Percentiles rank a stretch among this genome's conserved stretches.
phyloP scores from a whole-genome alignment of 2,329 filamentous ascomycete species.

The Aspergillus caelatus region DNA sequence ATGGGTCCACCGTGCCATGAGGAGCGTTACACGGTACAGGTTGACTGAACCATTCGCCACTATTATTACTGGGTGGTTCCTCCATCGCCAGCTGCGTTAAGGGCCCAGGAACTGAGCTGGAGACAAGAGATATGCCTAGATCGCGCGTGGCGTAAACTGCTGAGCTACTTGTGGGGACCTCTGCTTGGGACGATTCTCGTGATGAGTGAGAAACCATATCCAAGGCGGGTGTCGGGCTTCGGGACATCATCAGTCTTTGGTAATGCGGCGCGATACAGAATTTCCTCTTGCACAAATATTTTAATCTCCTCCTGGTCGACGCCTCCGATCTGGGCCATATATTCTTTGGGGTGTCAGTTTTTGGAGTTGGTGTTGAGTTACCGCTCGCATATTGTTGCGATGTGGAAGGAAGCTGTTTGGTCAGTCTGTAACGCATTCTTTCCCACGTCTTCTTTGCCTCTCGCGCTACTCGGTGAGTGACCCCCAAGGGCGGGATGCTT shows the following conservation, averaged over 20 bases:
- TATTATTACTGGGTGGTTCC: constrained; percentile 25
- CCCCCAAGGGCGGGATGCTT: constrained; percentile 64
- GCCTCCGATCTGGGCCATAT: constrained; percentile 62
- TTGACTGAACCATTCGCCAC: constrained; percentile 41
- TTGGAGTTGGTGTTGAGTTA: constrained; percentile 51
- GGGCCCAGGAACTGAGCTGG: constrained; percentile 42
- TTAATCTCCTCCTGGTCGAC: constrained; percentile 60
- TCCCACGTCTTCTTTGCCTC: constrained; percentile 65
- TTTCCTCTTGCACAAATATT: constrained; percentile 63
- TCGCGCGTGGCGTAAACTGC: constrained; percentile 47
- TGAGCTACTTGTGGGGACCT: constrained; percentile 26
- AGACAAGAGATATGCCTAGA: constrained; percentile 48
- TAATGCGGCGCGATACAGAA: constrained; percentile 66
- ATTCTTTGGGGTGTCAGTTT: constrained; percentile 34
- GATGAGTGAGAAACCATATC: constrained; percentile 40
- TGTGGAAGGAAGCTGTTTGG: constrained; percentile 15
- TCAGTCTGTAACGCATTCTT: constrained; percentile 42
- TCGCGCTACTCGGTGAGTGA: constrained; percentile 65
- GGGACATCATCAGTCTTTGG: constrained; percentile 61
- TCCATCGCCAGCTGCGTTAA: constrained; percentile 38
- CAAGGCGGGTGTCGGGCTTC: constrained; percentile 62
- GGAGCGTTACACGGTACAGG: constrained; percentile 25
- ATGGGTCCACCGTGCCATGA: constrained; percentile 6
- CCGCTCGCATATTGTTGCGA: constrained; percentile 48
- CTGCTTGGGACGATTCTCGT: constrained; percentile 26